Evolutionary conservation across 352 stramenopile genomes (phyloP).

Genomic region (Elongisporangium undulatum): DNA sequence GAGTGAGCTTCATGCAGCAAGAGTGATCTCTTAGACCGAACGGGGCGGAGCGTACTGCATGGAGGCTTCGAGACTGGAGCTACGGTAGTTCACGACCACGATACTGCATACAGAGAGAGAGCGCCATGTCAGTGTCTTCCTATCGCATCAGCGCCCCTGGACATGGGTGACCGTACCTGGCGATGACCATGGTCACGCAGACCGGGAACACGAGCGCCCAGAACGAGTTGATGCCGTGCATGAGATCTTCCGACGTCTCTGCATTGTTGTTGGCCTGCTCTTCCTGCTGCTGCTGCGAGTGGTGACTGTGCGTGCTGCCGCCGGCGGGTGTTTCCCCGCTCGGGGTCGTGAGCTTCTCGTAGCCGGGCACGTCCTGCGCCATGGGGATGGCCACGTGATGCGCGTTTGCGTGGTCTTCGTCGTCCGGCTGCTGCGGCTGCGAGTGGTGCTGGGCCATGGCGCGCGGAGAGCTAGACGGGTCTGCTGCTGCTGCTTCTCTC

Average conservation of each 20-base stretch:
- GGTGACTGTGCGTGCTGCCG: conserved; percentile 3
- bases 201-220: conserved; percentile 82
- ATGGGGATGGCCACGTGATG: not conserved
- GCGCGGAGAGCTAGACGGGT: not conserved
- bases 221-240: conserved; percentile 88
- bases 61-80: conserved; percentile 61
- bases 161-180: conserved; percentile 14
- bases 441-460: conserved; percentile 9
- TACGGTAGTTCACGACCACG: conserved; percentile 84
- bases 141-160: not conserved
- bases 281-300: not conserved
- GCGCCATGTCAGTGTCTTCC: not conserved
- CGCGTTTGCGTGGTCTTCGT: conserved; percentile 1
- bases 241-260: conserved; percentile 60
- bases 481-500: conserved; percentile 7
- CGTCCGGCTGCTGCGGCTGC: conserved; percentile 11
- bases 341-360: not conserved
- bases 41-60: conserved; percentile 50
- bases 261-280: conserved; percentile 9
- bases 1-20: not conserved
- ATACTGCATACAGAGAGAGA: conserved; percentile 24
- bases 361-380: not conserved
- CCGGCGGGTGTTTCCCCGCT: not conserved
- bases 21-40: not conserved
- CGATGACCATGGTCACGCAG: conserved; percentile 77